Evolutionary conservation across 805 yeast genomes (phyloP), one percentile per base, ranked within the genome.

Genomic region (Schizosaccharomyces japonicus): DNA sequence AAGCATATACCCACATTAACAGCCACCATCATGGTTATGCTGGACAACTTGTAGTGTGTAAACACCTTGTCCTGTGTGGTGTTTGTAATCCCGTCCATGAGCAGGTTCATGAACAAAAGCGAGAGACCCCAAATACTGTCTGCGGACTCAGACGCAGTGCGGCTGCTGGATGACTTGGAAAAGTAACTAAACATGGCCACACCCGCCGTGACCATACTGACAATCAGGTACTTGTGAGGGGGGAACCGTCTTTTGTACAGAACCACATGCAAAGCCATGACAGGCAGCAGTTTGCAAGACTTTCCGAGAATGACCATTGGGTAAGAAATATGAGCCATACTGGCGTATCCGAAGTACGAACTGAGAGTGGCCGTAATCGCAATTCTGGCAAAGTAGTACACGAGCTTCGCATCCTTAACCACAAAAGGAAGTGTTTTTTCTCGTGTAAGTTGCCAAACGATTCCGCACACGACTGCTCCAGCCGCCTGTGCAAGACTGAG

Each of bases 261-360:
- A 13, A 75, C 54, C 49, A 77, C 63, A 56, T 84, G 95, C 2
- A 90, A 80, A 30, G 80, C 58, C 32, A 28, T 49, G n/a, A 87
- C 94, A 0, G 99, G 99, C 21, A 90, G 73, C 60, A 90, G 68
- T 57, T 90, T 90, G 60, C 96, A 87, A 48, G 94, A 78, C 58
- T 90, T 90, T 17, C 95, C 93, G 51, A 90, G 68, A 52, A 87
- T 70, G 55, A 73, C 78, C 0, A 92, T 79, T 56, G 90, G 64
- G 58, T 80, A 90, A 57, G 82, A 94, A 29, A 90, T 87, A 59
- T 87, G 82, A 46, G 71, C 68, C 50, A 87, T 63, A 17, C 94
- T 74, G 39, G 76, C 71, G 51, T 82, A 76, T 1, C 93, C 90
- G 42, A 90, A 62, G 4, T 95, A 95, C 1, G 85, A 71, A 1